These are phyloP conservation scores for Blastobotrys raffinosifermentans DNA, from an alignment of 1,139 yeast species.

Conservation along the genomic window DNA sequence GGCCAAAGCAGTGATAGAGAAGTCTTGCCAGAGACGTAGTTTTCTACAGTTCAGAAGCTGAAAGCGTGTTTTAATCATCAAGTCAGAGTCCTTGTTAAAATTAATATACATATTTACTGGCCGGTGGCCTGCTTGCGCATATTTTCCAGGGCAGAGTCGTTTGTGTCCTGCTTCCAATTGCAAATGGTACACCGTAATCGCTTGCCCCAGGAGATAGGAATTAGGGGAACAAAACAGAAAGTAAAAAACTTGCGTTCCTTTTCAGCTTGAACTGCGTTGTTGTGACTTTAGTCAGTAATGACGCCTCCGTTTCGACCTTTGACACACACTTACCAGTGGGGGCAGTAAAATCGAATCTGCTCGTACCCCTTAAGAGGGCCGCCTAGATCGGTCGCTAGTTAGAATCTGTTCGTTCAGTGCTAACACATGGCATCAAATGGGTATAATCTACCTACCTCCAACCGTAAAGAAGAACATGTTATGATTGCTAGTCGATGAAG, in stretches of 20 bases:
- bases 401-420: not conserved
- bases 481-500: too few relatives aligned
- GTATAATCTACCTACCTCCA: constrained; percentile 23
- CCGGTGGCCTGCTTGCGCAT: constrained; percentile 30
- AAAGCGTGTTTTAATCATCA: too few relatives aligned
- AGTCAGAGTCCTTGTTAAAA: too few relatives aligned
- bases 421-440: not conserved
- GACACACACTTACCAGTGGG: constrained; percentile 24
- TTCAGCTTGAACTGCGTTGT: constrained; percentile 37
- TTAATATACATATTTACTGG: too few relatives aligned
- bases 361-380: constrained; percentile 25
- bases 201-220: constrained; percentile 44
- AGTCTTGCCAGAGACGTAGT: too few relatives aligned
- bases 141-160: constrained; percentile 33
- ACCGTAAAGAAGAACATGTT: constrained; percentile 24
- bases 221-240: constrained; percentile 42
- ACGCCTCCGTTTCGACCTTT: not conserved
- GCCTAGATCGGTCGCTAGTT: constrained; percentile 24
- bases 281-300: constrained; percentile 29
- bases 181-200: constrained; percentile 40
- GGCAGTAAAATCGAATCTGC: constrained; percentile 28
- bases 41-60: too few relatives aligned
- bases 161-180: constrained; percentile 42
- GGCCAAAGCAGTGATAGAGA: too few relatives aligned
- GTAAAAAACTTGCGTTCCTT: constrained; percentile 43